These are phyloP conservation scores for Backusella morwellensis DNA, from an alignment of 192 early-diverging fungal genomes.

Conservation along the genomic window DNA sequence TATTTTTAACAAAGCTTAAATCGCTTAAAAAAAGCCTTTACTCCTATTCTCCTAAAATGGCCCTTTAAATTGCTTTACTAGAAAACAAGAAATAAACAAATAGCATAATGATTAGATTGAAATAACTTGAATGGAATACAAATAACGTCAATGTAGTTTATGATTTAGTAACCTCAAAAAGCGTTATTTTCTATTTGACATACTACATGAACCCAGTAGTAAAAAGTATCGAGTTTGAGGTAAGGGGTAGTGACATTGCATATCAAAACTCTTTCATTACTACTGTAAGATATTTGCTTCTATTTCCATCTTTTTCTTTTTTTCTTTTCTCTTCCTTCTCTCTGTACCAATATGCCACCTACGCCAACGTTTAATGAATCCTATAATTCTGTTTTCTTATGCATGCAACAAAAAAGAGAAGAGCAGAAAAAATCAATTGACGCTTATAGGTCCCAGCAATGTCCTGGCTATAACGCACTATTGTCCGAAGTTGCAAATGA, in stretches of 20 bases:
- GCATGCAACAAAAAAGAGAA: constrained; percentile 18
- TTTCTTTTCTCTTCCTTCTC: background rate
- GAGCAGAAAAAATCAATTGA: constrained; percentile 26
- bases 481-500: constrained; percentile 67
- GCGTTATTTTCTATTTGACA: background rate
- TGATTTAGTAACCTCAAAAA: background rate
- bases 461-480: constrained; percentile 65
- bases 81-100: background rate
- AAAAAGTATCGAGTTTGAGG: background rate
- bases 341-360: background rate
- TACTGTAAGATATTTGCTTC: background rate
- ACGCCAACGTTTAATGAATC: background rate
- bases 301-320: background rate
- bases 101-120: background rate
- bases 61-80: background rate
- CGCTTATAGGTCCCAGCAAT: constrained; percentile 17
- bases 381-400: constrained; percentile 12
- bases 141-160: background rate
- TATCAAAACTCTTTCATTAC: background rate
- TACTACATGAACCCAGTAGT: background rate
- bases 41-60: background rate
- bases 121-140: background rate
- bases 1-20: background rate
- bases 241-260: background rate
- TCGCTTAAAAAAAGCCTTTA: background rate